Percentiles rank a stretch among this genome's conserved stretches.
phyloP scores from a whole-genome alignment of 805 yeast genomes.

The Allodekkera sacchari region DNA sequence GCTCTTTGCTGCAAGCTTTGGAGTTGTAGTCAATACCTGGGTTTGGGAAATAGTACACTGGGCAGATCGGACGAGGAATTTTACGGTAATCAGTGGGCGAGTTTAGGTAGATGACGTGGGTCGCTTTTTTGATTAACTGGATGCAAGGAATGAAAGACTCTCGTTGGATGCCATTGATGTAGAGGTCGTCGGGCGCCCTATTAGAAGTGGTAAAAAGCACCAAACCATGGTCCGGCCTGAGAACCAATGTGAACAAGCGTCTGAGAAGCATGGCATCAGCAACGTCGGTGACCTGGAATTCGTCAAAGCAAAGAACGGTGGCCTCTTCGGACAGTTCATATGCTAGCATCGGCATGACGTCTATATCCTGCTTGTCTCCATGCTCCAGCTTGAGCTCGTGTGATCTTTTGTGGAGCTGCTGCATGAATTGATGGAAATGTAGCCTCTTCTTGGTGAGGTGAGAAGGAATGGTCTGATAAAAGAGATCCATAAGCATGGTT shows the following conservation, averaged over 20 bases:
- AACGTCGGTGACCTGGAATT: slow-evolving; percentile 95
- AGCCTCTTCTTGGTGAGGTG: slow-evolving; percentile 72
- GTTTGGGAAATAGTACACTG: slow-evolving; percentile 69
- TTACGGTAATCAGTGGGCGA: slow-evolving; percentile 94
- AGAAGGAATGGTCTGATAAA: slow-evolving; percentile 73
- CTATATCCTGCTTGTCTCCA: slow-evolving; percentile 59
- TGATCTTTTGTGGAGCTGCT: slow-evolving; percentile 76
- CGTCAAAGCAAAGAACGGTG: slow-evolving; percentile 87
- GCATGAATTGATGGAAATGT: slow-evolving; percentile 98
- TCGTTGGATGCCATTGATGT: slow-evolving; percentile 90
- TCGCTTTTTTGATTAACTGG: slow-evolving; percentile 60
- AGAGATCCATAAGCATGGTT: slow-evolving; percentile 96
- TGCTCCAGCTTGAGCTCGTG: slow-evolving; percentile 64
- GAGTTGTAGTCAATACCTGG: slow-evolving; percentile 51
- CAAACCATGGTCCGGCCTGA: slow-evolving; percentile 72
- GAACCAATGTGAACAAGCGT: slow-evolving; percentile 56
- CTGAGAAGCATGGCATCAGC: slow-evolving; percentile 97
- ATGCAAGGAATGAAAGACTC: slow-evolving; percentile 90
- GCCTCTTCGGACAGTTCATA: slow-evolving; percentile 71
- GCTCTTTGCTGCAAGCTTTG: slow-evolving; percentile 39
- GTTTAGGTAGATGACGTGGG: slow-evolving; percentile 71
- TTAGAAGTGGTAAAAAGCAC: slow-evolving; percentile 90
- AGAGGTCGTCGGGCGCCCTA: slow-evolving; percentile 89
- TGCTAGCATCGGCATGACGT: slow-evolving; percentile 78
- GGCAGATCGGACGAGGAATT: slow-evolving; percentile 72